Conservation (phyloP, 805 yeast genomes). For the Metschnikowia rubicola region DNA sequence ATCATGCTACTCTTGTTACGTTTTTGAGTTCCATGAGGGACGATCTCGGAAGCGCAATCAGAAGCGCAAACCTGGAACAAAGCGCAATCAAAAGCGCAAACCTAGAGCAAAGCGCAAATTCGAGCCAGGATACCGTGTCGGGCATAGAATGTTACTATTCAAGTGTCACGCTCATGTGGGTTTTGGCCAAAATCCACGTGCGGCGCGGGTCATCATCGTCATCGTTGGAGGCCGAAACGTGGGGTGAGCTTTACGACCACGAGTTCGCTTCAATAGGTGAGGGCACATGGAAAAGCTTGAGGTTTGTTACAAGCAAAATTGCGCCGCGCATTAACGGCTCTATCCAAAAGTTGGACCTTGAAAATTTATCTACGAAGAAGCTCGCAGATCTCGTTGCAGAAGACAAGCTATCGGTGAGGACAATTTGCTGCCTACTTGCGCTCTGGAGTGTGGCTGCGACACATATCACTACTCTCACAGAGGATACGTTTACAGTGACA, state of each 20-base stretch:
- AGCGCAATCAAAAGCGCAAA: neutral
- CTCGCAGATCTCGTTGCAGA: conserved; percentile 16
- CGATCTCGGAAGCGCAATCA: conserved; percentile 1
- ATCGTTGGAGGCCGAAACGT: neutral
- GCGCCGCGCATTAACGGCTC: conserved; percentile 1
- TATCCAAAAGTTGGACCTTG: neutral
- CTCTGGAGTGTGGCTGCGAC: conserved; percentile 31
- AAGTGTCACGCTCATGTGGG: conserved; percentile 20
- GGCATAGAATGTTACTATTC: conserved; percentile 14
- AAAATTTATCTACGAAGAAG: conserved; percentile 9
- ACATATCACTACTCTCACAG: neutral
- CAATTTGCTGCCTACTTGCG: conserved; percentile 34
- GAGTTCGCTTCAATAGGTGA: neutral
- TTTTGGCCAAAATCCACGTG: conserved; percentile 14
- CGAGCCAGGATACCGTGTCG: neutral
- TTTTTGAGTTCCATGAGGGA: conserved; percentile 24
- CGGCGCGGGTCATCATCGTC: conserved; percentile 1
- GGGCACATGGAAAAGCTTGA: conserved; percentile 2
- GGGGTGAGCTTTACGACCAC: conserved; percentile 3
- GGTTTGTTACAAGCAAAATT: neutral
- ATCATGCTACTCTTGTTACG: conserved; percentile 26
- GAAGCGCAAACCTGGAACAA: neutral
- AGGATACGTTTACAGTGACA: neutral
- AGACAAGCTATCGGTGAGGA: conserved; percentile 27
- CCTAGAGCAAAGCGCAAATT: neutral